phyloP scores from a whole-genome alignment of 192 early-diverging fungal genomes.

The Spizellomyces sp. region DNA sequence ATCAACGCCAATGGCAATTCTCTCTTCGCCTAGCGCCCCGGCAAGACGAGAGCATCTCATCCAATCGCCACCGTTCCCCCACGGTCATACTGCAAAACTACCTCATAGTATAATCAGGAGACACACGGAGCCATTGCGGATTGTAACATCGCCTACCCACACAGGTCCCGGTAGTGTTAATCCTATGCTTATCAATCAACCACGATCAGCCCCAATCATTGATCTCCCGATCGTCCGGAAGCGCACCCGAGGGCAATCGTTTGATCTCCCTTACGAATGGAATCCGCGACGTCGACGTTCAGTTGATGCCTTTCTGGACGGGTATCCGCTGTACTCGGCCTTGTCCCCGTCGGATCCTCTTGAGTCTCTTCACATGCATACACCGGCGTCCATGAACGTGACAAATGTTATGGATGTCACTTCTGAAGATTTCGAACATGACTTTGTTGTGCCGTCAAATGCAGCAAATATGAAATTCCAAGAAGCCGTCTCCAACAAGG shows the following conservation, averaged over 20 bases:
- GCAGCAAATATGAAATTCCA: not conserved
- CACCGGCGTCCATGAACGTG: no score
- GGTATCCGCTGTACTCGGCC: no score
- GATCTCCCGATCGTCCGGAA: not conserved
- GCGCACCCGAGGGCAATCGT: not conserved
- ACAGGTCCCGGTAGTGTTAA: not conserved
- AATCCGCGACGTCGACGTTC: no score
- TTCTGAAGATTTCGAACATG: no score
- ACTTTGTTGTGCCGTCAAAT: not conserved
- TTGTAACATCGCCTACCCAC: not conserved
- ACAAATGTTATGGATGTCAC: no score
- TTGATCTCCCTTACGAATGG: no score
- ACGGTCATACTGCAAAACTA: not conserved
- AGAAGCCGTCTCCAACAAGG: not conserved
- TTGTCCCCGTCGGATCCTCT: no score
- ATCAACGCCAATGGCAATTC: not conserved
- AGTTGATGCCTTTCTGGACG: no score
- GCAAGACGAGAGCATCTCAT: not conserved
- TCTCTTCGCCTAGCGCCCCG: not conserved
- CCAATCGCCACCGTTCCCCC: not conserved
- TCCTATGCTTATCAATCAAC: not conserved
- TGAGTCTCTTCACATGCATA: no score
- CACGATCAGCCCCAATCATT: not conserved
- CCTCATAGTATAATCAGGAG: not conserved
- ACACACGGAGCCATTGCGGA: not conserved